Evolutionary conservation across 345 rosid genomes (phyloP).

Genomic region (Hevea brasiliensis): DNA sequence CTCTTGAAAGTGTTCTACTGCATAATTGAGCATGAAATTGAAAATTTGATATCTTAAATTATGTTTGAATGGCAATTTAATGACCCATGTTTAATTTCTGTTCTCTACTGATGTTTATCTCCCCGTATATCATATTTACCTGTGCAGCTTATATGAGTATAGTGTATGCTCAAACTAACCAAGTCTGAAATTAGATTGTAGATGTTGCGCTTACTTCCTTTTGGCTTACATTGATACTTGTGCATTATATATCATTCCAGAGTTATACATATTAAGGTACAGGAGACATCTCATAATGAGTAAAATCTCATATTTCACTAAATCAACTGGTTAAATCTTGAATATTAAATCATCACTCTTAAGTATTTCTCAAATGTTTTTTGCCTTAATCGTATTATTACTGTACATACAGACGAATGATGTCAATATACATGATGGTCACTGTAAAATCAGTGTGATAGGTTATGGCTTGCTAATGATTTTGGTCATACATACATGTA

Average conservation of each 20-base stretch:
- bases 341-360: neutral
- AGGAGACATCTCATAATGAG: neutral
- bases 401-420: neutral
- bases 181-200: neutral
- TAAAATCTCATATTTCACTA: neutral
- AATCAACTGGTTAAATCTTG: neutral
- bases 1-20: neutral
- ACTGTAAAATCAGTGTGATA: too few species aligned
- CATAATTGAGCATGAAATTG: too few species aligned
- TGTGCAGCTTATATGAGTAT: too few species aligned
- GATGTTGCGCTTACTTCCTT: neutral
- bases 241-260: neutral
- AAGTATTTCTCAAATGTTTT: neutral
- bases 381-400: neutral
- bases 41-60: conserved; percentile 5
- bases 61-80: neutral
- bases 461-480: too few species aligned
- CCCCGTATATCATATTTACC: neutral
- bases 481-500: too few species aligned
- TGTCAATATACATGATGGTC: neutral
- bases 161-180: neutral
- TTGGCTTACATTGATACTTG: neutral
- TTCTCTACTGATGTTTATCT: neutral
- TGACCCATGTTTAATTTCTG: neutral
- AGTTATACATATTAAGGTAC: neutral